These are phyloP conservation scores for Hygrocybe punicea DNA, from an alignment of 768 basidiomycete species.

Conservation along the genomic window DNA sequence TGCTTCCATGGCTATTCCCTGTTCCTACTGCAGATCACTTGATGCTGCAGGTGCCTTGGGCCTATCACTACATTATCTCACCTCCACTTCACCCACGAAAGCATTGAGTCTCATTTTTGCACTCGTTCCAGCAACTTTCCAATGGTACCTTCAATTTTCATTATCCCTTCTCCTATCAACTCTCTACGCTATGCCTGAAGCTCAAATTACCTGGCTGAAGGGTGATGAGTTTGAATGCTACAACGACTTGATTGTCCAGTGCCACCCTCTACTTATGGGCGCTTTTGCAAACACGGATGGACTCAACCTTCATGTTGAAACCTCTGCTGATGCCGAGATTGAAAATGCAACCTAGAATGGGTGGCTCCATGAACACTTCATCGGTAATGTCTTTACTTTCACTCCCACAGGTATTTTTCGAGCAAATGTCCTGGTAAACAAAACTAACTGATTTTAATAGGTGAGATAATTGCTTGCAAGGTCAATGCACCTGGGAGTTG, in stretches of 20 bases:
- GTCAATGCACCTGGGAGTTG: too few species aligned
- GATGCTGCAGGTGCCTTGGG: slow-evolving; percentile 43
- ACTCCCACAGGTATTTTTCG: slow-evolving; percentile 20
- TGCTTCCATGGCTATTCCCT: slow-evolving; percentile 16
- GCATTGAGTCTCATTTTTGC: slow-evolving; percentile 46
- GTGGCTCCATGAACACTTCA: too few species aligned
- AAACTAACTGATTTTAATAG: slow-evolving; percentile 16
- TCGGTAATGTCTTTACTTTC: too few species aligned
- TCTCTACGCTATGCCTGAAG: slow-evolving; percentile 29
- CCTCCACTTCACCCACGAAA: slow-evolving; percentile 41
- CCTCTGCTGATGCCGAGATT: too few species aligned
- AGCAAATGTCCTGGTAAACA: not conserved
- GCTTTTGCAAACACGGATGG: slow-evolving; percentile 45
- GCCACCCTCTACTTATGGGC: slow-evolving; percentile 35
- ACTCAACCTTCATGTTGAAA: slow-evolving; percentile 31
- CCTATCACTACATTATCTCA: slow-evolving; percentile 40
- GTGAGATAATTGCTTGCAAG: slow-evolving; percentile 37
- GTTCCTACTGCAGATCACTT: slow-evolving; percentile 28
- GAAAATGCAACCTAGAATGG: too few species aligned
- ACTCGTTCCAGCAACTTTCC: slow-evolving; percentile 36
- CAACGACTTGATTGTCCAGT: slow-evolving; percentile 23
- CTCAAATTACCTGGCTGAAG: slow-evolving; percentile 25
- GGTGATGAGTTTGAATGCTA: slow-evolving; percentile 28
- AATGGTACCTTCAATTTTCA: slow-evolving; percentile 37
- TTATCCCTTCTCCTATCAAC: slow-evolving; percentile 29